phyloP scores from a whole-genome alignment of 352 stramenopile genomes.

The Peronospora belbahrii region DNA sequence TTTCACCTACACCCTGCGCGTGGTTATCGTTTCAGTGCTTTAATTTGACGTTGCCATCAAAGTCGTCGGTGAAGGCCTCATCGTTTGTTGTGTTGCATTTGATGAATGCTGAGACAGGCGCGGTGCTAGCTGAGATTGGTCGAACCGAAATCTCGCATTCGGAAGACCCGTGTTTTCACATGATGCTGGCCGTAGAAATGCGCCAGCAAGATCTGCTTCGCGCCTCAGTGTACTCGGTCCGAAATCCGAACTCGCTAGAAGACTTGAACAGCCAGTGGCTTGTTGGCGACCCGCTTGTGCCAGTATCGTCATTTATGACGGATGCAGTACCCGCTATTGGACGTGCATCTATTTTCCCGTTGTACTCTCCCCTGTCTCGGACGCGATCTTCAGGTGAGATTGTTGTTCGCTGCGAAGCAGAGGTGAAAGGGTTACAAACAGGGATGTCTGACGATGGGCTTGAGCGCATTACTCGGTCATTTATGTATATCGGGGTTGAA shows the following conservation, averaged over 20 bases:
- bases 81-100: conserved; percentile 69
- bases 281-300: conserved; percentile 51
- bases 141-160: conserved; percentile 68
- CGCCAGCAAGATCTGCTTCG: conserved; percentile 42
- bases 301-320: conserved; percentile 45
- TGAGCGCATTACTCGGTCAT: conserved; percentile 67
- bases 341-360: conserved; percentile 39
- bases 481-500: conserved; percentile 61
- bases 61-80: conserved; percentile 29
- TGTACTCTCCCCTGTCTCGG: conserved; percentile 59
- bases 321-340: conserved; percentile 17
- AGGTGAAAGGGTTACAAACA: conserved; percentile 36
- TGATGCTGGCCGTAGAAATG: conserved; percentile 69
- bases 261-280: conserved; percentile 72
- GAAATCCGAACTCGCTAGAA: conserved; percentile 39
- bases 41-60: conserved; percentile 62
- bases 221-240: conserved; percentile 63
- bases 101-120: conserved; percentile 36
- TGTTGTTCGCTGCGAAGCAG: conserved; percentile 70
- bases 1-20: conserved; percentile 19
- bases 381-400: conserved; percentile 60
- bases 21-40: conserved; percentile 86
- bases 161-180: conserved; percentile 64
- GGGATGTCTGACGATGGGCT: conserved; percentile 30
- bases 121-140: conserved; percentile 47